Conservation (phyloP, 768 basidiomycete species). For the Suillus plorans region DNA sequence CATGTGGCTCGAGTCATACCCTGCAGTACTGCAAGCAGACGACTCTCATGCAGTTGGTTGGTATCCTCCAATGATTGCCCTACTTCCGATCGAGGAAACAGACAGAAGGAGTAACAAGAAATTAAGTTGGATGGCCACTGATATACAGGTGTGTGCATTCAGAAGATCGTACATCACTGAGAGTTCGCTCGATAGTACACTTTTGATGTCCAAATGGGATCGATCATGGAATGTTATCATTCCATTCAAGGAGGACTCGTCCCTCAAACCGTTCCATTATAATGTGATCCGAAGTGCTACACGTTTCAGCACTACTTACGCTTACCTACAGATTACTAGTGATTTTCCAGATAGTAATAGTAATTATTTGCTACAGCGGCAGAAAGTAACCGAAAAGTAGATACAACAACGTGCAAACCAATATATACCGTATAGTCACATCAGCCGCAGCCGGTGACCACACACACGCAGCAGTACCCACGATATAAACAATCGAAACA, state of each 20-base stretch:
- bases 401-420: not conserved
- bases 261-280: too few relatives aligned
- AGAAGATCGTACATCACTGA: not conserved
- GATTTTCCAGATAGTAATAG: not conserved
- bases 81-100: not conserved
- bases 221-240: too few relatives aligned
- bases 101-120: not conserved
- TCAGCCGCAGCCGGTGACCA: not conserved
- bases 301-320: too few relatives aligned
- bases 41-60: not conserved
- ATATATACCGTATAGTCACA: not conserved
- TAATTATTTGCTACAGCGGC: not conserved
- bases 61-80: not conserved
- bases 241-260: too few relatives aligned
- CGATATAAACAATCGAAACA: not conserved
- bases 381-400: not conserved
- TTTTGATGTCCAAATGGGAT: not conserved
- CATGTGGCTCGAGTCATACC: not conserved
- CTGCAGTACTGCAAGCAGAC: not conserved
- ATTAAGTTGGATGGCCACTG: not conserved
- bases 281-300: not conserved
- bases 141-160: not conserved
- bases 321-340: too few relatives aligned
- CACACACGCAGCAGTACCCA: not conserved
- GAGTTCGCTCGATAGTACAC: not conserved